These are phyloP conservation scores for Ogataea chonburiensis DNA, from an alignment of 805 yeast species.

Conservation along the genomic window DNA sequence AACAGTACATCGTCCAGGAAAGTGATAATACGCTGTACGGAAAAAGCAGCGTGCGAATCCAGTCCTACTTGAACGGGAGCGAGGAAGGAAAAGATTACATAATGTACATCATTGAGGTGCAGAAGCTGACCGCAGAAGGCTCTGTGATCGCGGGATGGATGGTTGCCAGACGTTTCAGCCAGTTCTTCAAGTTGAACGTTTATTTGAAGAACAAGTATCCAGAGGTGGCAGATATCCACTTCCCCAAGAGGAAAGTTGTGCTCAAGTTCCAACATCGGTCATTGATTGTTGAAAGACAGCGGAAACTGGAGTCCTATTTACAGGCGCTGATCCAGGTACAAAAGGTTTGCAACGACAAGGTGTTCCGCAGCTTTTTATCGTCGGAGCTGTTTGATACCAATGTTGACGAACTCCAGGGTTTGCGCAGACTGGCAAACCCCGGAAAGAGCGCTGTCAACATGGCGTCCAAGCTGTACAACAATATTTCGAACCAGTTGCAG, in stretches of 20 bases:
- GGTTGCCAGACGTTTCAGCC: constrained; percentile 85
- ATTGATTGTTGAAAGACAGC: constrained; percentile 62
- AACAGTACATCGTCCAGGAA: constrained; percentile 81
- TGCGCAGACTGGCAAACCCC: constrained; percentile 8
- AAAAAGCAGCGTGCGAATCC: constrained; percentile 54
- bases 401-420: constrained; percentile 12
- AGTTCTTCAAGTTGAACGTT: constrained; percentile 70
- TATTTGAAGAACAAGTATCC: constrained; percentile 56
- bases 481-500: constrained; percentile 29
- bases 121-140: constrained; percentile 41
- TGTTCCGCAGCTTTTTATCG: constrained; percentile 75
- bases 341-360: constrained; percentile 69
- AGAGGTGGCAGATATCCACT: constrained; percentile 45
- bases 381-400: constrained; percentile 54
- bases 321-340: constrained; percentile 56
- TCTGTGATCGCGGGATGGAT: constrained; percentile 75
- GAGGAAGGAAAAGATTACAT: constrained; percentile 60
- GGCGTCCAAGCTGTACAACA: constrained; percentile 34
- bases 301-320: constrained; percentile 61
- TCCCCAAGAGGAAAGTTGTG: constrained; percentile 65
- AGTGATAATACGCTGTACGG: constrained; percentile 75
- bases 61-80: constrained; percentile 53
- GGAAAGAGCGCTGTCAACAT: constrained; percentile 24
- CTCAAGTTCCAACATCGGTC: constrained; percentile 66
- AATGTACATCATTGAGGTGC: constrained; percentile 75